Evolutionary conservation across 1,284 basidiomycete species (phyloP).

Genomic region (Fomitopsis palustris): DNA sequence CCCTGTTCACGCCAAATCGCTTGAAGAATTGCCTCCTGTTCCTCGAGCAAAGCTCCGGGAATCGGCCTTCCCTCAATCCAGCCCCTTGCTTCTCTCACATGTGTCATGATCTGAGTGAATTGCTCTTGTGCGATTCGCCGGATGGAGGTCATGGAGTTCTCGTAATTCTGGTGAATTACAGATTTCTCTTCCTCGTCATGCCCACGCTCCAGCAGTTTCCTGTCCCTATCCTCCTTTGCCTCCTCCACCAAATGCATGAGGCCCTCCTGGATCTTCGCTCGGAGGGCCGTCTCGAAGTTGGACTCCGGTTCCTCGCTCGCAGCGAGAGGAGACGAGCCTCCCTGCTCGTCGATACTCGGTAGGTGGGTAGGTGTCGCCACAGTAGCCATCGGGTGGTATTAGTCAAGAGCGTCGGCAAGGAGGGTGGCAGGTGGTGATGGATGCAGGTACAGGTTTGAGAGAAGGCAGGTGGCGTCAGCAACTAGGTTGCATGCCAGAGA

Average conservation of each 20-base stretch:
- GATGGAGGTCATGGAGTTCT: constrained; percentile 33
- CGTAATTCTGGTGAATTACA: constrained; percentile 33
- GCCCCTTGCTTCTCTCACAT: constrained; percentile 20
- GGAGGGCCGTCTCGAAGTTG: constrained; percentile 45
- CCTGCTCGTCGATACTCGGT: constrained; percentile 16
- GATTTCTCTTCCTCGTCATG: constrained; percentile 26
- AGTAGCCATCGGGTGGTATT: not conserved
- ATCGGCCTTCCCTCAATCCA: constrained; percentile 17
- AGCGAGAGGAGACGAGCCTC: constrained; percentile 11
- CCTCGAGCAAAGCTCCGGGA: constrained; percentile 17
- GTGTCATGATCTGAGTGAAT: constrained; percentile 23
- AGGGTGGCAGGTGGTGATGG: not conserved
- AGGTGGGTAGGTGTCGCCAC: constrained; percentile 19
- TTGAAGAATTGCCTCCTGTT: constrained; percentile 31
- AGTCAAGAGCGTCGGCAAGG: not conserved
- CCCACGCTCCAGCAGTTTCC: constrained; percentile 31
- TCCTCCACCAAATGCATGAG: constrained; percentile 44
- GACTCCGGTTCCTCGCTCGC: constrained; percentile 49
- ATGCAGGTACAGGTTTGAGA: not conserved
- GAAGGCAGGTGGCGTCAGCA: not conserved
- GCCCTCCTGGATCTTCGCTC: constrained; percentile 39
- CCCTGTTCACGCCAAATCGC: constrained; percentile 22
- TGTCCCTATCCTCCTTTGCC: constrained; percentile 40
- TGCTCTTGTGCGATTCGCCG: constrained; percentile 28
- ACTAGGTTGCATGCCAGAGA: constrained; percentile 16